phyloP scores from a whole-genome alignment of 768 basidiomycete genomes.

The Hirschioporus abietinus region DNA sequence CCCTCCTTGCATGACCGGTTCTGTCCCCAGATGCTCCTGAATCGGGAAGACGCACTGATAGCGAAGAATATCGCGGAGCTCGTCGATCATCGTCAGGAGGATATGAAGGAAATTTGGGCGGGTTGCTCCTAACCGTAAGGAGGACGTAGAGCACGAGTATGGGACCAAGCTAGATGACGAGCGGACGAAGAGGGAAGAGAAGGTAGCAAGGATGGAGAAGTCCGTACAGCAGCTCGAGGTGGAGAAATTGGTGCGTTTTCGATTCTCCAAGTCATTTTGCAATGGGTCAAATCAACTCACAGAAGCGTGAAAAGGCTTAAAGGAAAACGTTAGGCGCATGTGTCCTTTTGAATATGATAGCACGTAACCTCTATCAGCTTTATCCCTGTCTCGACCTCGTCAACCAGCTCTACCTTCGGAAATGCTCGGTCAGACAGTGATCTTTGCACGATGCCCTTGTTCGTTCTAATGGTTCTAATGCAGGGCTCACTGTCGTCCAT shows the following conservation, averaged over 20 bases:
- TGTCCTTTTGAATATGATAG: slow-evolving; percentile 74
- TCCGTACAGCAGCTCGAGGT: slow-evolving; percentile 71
- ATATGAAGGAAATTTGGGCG: slow-evolving; percentile 69
- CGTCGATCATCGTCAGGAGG: slow-evolving; percentile 61
- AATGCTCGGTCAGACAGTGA: background rate
- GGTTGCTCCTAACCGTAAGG: slow-evolving; percentile 60
- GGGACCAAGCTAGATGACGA: slow-evolving; percentile 53
- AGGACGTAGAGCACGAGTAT: slow-evolving; percentile 77
- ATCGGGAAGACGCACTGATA: slow-evolving; percentile 67
- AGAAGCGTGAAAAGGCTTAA: slow-evolving; percentile 61
- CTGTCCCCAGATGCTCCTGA: slow-evolving; percentile 61
- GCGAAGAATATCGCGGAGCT: slow-evolving; percentile 71
- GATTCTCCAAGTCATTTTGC: slow-evolving; percentile 8
- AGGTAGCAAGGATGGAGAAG: slow-evolving; percentile 68
- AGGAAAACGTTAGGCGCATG: slow-evolving; percentile 70
- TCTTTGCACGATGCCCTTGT: background rate
- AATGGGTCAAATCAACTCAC: background rate
- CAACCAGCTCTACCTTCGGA: slow-evolving; percentile 8
- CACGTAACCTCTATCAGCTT: slow-evolving; percentile 26
- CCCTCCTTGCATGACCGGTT: slow-evolving; percentile 65
- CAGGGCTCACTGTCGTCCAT: background rate
- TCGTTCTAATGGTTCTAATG: too few relatives aligned
- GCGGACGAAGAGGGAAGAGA: slow-evolving; percentile 55
- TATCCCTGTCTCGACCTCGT: slow-evolving; percentile 25
- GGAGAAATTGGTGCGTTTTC: slow-evolving; percentile 58